Evolutionary conservation across 805 yeast species (phyloP).

Genomic region (Wickerhamomyces silvicola): DNA sequence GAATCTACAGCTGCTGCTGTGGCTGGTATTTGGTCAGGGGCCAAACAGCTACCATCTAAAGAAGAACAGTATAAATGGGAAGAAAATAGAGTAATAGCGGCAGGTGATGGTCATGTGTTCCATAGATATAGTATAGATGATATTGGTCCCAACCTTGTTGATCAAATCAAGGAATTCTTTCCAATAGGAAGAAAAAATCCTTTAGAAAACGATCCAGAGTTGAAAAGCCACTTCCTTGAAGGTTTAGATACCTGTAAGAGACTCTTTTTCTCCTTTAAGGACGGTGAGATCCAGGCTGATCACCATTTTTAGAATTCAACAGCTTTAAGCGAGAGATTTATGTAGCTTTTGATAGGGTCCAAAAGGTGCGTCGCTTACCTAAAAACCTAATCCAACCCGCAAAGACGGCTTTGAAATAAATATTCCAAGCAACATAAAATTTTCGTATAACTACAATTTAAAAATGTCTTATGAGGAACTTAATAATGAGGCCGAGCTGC

Average conservation of each 20-base stretch:
- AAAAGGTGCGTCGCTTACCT: too few species aligned
- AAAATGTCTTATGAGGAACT: too few species aligned
- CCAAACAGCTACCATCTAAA: too few species aligned
- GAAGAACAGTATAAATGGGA: too few species aligned
- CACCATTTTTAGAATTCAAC: not conserved
- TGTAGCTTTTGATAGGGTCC: too few species aligned
- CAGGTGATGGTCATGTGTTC: slow-evolving; percentile 17
- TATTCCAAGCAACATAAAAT: too few species aligned
- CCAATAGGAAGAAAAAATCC: slow-evolving; percentile 25
- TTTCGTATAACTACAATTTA: too few species aligned
- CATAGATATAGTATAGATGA: slow-evolving; percentile 25
- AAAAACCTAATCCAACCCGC: too few species aligned
- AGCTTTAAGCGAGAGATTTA: too few species aligned
- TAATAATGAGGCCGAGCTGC: slow-evolving; percentile 7
- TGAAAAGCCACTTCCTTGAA: not conserved
- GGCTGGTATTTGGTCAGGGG: too few species aligned
- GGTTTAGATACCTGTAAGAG: slow-evolving; percentile 1
- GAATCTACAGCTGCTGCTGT: too few species aligned
- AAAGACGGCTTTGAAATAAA: too few species aligned
- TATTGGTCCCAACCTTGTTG: slow-evolving; percentile 21
- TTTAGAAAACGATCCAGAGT: slow-evolving; percentile 9
- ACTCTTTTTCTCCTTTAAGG: not conserved
- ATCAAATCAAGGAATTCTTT: slow-evolving; percentile 17
- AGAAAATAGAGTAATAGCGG: slow-evolving; percentile 15
- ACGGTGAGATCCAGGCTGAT: not conserved